These are phyloP conservation scores for Cryptococcus depauperatus DNA, from an alignment of 1,284 basidiomycete species.

Conservation along the genomic window DNA sequence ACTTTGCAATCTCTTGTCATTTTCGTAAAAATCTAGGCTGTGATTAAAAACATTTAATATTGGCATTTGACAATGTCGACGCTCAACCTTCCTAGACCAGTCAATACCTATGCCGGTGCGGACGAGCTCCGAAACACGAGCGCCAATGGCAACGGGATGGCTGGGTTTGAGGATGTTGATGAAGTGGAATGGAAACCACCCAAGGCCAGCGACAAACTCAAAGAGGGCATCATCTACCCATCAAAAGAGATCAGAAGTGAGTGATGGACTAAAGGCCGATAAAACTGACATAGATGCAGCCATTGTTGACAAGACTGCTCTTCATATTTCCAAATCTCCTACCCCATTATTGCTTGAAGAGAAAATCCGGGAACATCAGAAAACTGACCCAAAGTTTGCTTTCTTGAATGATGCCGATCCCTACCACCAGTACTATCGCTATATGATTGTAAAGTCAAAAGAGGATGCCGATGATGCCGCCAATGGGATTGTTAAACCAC, in stretches of 20 bases:
- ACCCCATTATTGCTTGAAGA: slow-evolving; percentile 86
- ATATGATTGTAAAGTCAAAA: slow-evolving; percentile 63
- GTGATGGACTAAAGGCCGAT: slow-evolving; percentile 28
- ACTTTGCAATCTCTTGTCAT: neutral
- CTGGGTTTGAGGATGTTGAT: slow-evolving; percentile 16
- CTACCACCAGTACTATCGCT: slow-evolving; percentile 92
- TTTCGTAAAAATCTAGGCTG: no score
- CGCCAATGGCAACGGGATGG: slow-evolving; percentile 13
- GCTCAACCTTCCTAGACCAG: slow-evolving; percentile 43
- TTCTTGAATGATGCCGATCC: slow-evolving; percentile 87
- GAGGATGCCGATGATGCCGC: slow-evolving; percentile 61
- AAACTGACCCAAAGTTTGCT: slow-evolving; percentile 90
- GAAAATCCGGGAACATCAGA: slow-evolving; percentile 89
- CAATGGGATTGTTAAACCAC: slow-evolving; percentile 19
- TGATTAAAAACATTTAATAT: no score
- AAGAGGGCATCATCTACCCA: slow-evolving; percentile 78
- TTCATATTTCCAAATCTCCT: slow-evolving; percentile 83
- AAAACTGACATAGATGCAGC: slow-evolving; percentile 47
- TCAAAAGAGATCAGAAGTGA: slow-evolving; percentile 85
- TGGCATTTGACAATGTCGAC: slow-evolving; percentile 11
- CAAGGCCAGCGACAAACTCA: slow-evolving; percentile 54
- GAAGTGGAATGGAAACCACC: slow-evolving; percentile 36
- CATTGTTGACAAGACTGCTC: slow-evolving; percentile 92
- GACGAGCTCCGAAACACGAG: slow-evolving; percentile 33
- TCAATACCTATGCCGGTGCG: slow-evolving; percentile 40